Base-by-base conservation (phyloP, 192 early-diverging fungal genomes). In the Haplosporangium gracile region DNA sequence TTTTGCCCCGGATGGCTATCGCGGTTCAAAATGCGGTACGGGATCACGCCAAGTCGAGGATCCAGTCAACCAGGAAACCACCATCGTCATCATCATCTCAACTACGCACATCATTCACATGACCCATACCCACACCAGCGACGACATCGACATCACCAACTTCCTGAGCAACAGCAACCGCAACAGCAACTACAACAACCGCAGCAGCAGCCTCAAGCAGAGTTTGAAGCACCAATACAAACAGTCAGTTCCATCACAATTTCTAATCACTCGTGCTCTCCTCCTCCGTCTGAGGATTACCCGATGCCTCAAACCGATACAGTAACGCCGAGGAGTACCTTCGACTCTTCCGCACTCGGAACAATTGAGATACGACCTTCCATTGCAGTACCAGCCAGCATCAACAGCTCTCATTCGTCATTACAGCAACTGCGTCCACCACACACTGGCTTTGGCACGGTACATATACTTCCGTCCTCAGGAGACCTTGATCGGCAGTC, bases 1-100 rank as follows among this genome's bases (percentile, higher is more conserved):
- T 81, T 86, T 49, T 80, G 84, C 70, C 72, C 84, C 6, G 84
- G 79, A 36, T 86, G 84, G 84, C 76, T 86, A 10, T 72, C 84
- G 2, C 57, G 84, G 29, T 86, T 86, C 72, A 86, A 86, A 53
- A 45, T 75, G 10, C 75, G 84, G 7, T 86, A 81, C 51, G 68
- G 75, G 0, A 38, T 86, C n/a, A 70, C 29, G 10, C 38, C 38
- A 47, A 18, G 40, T 43, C 63, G 57, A 32, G 18, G 39, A 40
- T 22, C 24, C 57, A 40, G 22, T 43, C 40, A 40, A 20, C 42
- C 45, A 13, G 69, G n/a, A 38, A 15, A 70, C 69, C 18, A 71
- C 49, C 69, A 78, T 38, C 13, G 47, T 26, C 1, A 42, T 49
- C 47, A 78, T 20, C 51, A 55, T 13, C 43, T 15, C 43, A 26